Evolutionary conservation across 345 rosid genomes (phyloP).

Genomic region (Pelargonium nanum): DNA sequence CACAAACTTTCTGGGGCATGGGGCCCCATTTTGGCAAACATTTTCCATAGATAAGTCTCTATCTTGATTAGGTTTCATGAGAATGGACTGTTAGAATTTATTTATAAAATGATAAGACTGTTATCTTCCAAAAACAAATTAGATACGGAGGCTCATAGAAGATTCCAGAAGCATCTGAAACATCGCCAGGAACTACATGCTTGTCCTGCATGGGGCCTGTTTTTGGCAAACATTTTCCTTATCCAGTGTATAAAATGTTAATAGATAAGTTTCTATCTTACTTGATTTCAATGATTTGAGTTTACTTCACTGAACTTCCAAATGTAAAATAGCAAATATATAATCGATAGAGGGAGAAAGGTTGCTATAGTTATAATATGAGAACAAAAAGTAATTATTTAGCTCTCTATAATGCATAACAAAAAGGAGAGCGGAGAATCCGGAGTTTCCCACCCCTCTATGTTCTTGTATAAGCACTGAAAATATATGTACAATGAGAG

Average conservation of each 20-base stretch:
- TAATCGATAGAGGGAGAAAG: too few relatives aligned
- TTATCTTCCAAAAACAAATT: not conserved
- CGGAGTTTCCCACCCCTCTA: not conserved
- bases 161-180: not conserved
- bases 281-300: too few relatives aligned
- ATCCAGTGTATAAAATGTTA: too few relatives aligned
- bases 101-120: not conserved
- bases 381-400: too few relatives aligned
- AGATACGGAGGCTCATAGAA: not conserved
- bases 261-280: too few relatives aligned
- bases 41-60: too few relatives aligned
- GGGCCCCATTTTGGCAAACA: too few relatives aligned
- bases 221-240: not conserved
- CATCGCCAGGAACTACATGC: not conserved
- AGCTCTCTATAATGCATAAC: too few relatives aligned
- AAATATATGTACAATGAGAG: conserved; percentile 1
- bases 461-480: not conserved
- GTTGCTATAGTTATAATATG: too few relatives aligned
- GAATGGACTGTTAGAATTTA: not conserved
- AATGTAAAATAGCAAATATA: too few relatives aligned
- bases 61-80: not conserved
- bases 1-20: not conserved
- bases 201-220: not conserved
- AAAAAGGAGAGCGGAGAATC: too few relatives aligned
- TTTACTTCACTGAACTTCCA: too few relatives aligned